Evolutionary conservation across 1,139 yeast genomes (phyloP).

Genomic region (Saccharomyces hybrid): DNA sequence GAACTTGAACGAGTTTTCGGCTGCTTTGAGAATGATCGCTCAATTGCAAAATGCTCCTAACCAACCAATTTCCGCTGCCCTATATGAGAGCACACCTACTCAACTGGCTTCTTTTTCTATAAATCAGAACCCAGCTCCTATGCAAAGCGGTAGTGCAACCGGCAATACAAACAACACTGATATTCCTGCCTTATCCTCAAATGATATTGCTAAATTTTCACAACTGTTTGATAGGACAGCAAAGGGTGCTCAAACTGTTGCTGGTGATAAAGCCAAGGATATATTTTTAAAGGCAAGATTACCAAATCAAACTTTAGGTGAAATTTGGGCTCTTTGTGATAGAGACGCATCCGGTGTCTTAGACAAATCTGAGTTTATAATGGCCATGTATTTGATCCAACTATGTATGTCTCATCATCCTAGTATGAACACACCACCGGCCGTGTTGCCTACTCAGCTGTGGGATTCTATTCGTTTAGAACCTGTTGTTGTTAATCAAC

Average conservation of each 20-base stretch:
- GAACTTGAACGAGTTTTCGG: constrained; percentile 72
- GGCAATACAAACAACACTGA: constrained; percentile 23
- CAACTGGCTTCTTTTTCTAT: constrained; percentile 23
- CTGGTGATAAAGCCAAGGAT: constrained; percentile 72
- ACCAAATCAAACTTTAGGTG: constrained; percentile 69
- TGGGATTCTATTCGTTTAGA: constrained; percentile 47
- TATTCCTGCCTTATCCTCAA: constrained; percentile 55
- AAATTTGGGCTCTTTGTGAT: constrained; percentile 86
- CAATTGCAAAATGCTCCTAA: constrained; percentile 52
- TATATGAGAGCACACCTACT: constrained; percentile 24
- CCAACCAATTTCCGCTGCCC: constrained; percentile 18
- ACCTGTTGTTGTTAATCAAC: constrained; percentile 49
- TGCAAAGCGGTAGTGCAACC: constrained; percentile 24
- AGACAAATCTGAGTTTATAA: constrained; percentile 64
- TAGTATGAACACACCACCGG: constrained; percentile 60
- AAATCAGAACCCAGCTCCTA: constrained; percentile 39
- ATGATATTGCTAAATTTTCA: constrained; percentile 64
- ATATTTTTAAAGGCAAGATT: constrained; percentile 84
- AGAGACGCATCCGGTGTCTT: constrained; percentile 65
- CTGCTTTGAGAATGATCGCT: constrained; percentile 85
- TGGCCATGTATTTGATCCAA: constrained; percentile 95
- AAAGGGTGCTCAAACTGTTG: constrained; percentile 42
- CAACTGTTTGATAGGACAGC: constrained; percentile 64
- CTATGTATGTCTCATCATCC: constrained; percentile 64
- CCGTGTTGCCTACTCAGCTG: constrained; percentile 54